Evolutionary conservation across 257 asterid species (phyloP).

Genomic region (Lycium barbarum): DNA sequence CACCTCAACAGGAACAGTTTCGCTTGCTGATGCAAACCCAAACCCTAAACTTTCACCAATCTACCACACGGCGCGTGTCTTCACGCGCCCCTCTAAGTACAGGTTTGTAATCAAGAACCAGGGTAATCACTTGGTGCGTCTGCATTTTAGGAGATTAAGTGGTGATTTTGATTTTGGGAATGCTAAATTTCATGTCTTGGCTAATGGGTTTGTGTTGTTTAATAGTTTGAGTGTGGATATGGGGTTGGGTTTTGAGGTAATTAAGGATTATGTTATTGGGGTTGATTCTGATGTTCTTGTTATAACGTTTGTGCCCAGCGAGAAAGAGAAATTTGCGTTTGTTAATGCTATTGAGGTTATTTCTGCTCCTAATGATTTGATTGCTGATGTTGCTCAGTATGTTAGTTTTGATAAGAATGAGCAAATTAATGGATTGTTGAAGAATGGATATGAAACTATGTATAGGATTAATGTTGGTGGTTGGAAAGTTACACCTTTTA

Average conservation of each 20-base stretch:
- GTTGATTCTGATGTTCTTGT: constrained; percentile 56
- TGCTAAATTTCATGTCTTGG: constrained; percentile 82
- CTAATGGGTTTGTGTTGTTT: constrained; percentile 68
- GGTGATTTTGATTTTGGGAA: constrained; percentile 30
- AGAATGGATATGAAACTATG: constrained; percentile 76
- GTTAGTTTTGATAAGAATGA: constrained; percentile 55
- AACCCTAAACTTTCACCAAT: constrained; percentile 50
- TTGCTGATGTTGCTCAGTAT: constrained; percentile 68
- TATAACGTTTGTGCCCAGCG: constrained; percentile 59
- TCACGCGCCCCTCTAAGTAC: constrained; percentile 65
- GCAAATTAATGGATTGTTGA: constrained; percentile 61
- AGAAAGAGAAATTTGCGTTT: constrained; percentile 59
- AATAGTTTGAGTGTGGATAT: constrained; percentile 52
- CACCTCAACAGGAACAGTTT: constrained; percentile 47
- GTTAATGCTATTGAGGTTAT: constrained; percentile 88
- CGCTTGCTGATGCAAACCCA: constrained; percentile 41
- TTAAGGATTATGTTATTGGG: constrained; percentile 77
- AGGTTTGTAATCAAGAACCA: constrained; percentile 57
- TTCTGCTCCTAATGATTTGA: constrained; percentile 80
- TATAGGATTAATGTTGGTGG: constrained; percentile 92
- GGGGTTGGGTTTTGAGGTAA: constrained; percentile 31
- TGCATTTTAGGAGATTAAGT: constrained; percentile 62
- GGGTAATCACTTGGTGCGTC: constrained; percentile 77
- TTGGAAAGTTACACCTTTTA: constrained; percentile 85
- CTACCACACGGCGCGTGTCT: constrained; percentile 72